Base-by-base conservation (phyloP, 2,329 filamentous ascomycete species). In the Colletotrichum echinochloae region DNA sequence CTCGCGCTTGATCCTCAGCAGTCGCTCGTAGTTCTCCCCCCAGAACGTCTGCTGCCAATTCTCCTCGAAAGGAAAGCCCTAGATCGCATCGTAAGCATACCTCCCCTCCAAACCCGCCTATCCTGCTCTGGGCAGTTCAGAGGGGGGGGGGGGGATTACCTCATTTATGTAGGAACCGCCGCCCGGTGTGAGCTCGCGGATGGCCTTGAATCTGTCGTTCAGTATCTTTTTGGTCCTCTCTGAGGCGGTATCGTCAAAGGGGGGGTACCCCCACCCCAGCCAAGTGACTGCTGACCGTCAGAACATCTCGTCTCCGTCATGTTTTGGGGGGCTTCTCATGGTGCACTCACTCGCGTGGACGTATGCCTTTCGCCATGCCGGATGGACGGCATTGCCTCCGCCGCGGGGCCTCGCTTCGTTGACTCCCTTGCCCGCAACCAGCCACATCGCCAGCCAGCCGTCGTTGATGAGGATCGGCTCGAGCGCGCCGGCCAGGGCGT, bases 341-440 rank as follows among this genome's bases (percentile, higher is more conserved):
- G 35, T 8, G 35, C 18, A 80, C 82, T 76, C 75, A 84, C 85
- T 72, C 0, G 78, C 72, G 65, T 71, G 82, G 67, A 82, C 73
- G 1, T 78, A 75, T 1, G 83, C 79, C 3, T 79, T 77, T 48
- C 86, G 79, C 85, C 85, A 88, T 1, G 85, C 85, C 4, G 85
- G 84, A 72, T 84, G 84, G 49, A 86, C 79, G 3, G 83, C 80
- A 8, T 81, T 84, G 84, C 82, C 77, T 0, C 84, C 84, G 0
- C 85, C 85, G 18, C 81, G 76, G 0, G 84, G 83, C 35, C 77
- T 75, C 1, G 83, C 85, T 56, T 86, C 74, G 0, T 79, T 76
- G 0, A 86, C 80, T 0, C 83, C 85, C 41, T 82, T 81, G 0
- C 85, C 85, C 2, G 80, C 78, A 0, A 88, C 82, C 5, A 86